Evolutionary conservation across 164 flowering plant species (phyloP).

Genomic region (Aristolochia contorta): DNA sequence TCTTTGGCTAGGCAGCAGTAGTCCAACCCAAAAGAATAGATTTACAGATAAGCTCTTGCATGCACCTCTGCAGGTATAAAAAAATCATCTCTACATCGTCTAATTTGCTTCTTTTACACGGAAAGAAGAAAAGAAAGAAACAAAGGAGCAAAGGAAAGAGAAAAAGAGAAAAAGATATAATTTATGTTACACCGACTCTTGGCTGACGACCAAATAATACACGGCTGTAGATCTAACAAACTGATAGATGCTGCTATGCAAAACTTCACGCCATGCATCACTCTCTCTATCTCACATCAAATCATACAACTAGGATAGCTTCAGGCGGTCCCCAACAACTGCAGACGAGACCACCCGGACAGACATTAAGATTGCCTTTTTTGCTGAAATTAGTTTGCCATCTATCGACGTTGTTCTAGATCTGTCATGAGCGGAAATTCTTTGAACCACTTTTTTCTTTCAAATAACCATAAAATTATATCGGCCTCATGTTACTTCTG

Average conservation of each 20-base stretch:
- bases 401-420: not conserved
- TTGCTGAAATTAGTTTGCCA: not conserved
- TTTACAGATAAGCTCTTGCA: not conserved
- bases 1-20: no score
- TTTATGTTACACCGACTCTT: not conserved
- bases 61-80: no score
- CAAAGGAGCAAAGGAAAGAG: not conserved
- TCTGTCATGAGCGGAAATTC: not conserved
- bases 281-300: not conserved
- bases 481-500: not conserved
- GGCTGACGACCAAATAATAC: no score
- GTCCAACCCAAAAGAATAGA: not conserved
- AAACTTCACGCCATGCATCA: not conserved
- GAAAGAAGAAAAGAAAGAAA: not conserved
- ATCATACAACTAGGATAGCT: not conserved
- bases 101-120: constrained; percentile 2
- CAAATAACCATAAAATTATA: not conserved
- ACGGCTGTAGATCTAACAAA: not conserved
- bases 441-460: not conserved
- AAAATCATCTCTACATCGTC: constrained; percentile 1
- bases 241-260: not conserved
- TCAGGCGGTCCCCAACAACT: not conserved
- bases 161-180: not conserved
- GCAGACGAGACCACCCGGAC: not conserved
- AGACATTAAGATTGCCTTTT: not conserved